Evolutionary conservation across 371 early-diverging fungal genomes (phyloP), one percentile per base, ranked within the genome.

Genomic region (Mucor irregularis): DNA sequence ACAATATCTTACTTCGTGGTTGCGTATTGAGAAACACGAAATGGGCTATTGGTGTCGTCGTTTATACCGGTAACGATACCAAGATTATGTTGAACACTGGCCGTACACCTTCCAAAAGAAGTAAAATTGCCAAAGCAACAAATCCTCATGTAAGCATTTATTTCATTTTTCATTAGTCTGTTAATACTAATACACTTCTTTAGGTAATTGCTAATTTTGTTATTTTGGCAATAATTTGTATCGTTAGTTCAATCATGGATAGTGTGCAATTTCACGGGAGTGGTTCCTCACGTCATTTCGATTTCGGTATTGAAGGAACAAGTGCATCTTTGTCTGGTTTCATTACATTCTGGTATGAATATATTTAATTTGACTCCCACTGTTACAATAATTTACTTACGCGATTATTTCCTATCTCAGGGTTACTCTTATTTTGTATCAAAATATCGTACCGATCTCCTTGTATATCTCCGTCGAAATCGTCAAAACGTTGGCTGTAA

Each of bases 381-480:
- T n/a, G n/a, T n/a, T n/a, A n/a, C n/a, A n/a, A n/a, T n/a, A n/a
- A n/a, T n/a, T n/a, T n/a, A n/a, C n/a, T n/a, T n/a, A n/a, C n/a
- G n/a, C n/a, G n/a, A n/a, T n/a, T n/a, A n/a, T n/a, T n/a, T n/a
- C n/a, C n/a, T n/a, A n/a, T 13, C 92, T 25, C 87, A 78, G 78
- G 80, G 76, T 79, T 17, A 69, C 80, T 3, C 58, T 79, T 8
- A 79, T 79, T 53, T 43, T 79, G 50, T 79, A 76, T 34, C 80
- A 79, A 44, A 79, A 79, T 43, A 79, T 79, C 62, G 76, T 99
- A 5, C 99, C 99, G 0, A 91, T 99, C 49, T 96, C 98, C 19
- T 82, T 99, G 26, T 99, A 97, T 66, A 90, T 99, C 42, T 96
- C 93, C 16, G 83, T 99, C 8, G 99, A 99, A 69, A 80, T 94